Evolutionary conservation across 768 basidiomycete species (phyloP), one percentile per base, ranked within the genome.

Genomic region (Leucogyrophana mollusca): DNA sequence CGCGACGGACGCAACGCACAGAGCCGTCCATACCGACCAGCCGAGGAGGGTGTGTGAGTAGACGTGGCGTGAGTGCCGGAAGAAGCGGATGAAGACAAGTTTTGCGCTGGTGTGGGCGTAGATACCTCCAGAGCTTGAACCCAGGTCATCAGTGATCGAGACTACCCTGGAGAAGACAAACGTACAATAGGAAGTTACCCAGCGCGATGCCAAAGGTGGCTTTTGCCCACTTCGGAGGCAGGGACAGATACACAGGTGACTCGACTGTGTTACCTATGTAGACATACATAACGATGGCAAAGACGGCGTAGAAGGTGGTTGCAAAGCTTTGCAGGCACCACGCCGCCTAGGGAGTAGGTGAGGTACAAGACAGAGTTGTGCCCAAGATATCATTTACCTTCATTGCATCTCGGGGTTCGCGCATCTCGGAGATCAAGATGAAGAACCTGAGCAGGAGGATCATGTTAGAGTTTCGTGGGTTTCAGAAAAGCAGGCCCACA

Each of bases 361-460:
- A 30, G 27, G 27, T 34, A 14, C 27, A 40, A 5, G 39, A 40
- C 11, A 18, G 7, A 30, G 13, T 13, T 30, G n/a, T n/a, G n/a
- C n/a, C n/a, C 6, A 30, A 7, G 13, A 18, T n/a, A 32, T 34
- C 16, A 30, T 11, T 16, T 45, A 77, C 78, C 69, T 80, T 80
- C 74, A 79, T 80, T 5, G 77, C 77, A 52, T 80, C 77, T 50
- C 72, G 56, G 1, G 79, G 77, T 21, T 53, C 56, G 17, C 59
- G 61, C 79, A 80, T 79, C 54, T 81, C 79, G 11, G 79, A 79
- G 23, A 79, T 78, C n/a, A 79, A 56, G 33, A 80, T 73, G 52
- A 80, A 80, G 55, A 80, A 79, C 73, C 77, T 78, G 27, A 13
- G 34, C 21, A 23, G n/a, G 2, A 39, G n/a, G 30, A 34, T 53